Evolutionary conservation across 208 protist genomes (phyloP), one percentile per base, ranked within the genome.

Genomic region (Kentomonas sorsogonicus): DNA sequence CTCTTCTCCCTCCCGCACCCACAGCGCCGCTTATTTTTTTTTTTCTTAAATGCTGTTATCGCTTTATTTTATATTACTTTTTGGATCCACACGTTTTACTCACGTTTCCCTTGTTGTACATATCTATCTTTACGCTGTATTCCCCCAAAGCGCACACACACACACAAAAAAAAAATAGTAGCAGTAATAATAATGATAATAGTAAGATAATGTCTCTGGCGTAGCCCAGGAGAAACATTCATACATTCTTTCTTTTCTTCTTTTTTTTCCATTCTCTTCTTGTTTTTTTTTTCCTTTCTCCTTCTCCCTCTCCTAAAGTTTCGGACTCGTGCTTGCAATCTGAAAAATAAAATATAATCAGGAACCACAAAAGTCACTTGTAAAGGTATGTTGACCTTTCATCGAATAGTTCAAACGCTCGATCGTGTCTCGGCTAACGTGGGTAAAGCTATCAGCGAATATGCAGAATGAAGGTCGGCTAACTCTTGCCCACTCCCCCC

Each of bases 251-350:
- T 38, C 33, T 15, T 38, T 38, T 38, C 11, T 38, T 38, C 33
- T 38, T 38, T 38, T 15, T 38, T 38, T 5, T 38, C 7, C 33
- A 11, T 38, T 38, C 23, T 34, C 48, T 26, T 22, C 26, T 43
- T 60, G 27, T 60, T 60, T 45, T 48, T 48, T 39, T 60, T 48
- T 31, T 46, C 15, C 31, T 52, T n/a, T 18, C 13, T 43, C 15
- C 3, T 43, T 5, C 5, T 43, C 5, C 38, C 38, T 43, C 18
- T 43, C 18, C 18, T 43, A 22, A 22, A 3, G 11, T 43, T 43
- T 43, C 38, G 2, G n/a, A n/a, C n/a, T n/a, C 15, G 38, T 18
- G 13, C 38, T 5, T 38, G 33, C 38, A 43, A 4, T 5, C 18
- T 43, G 11, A 9, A 16, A 22, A 43, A 43, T 9, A 43, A 43